A percentile compares a stretch with the other conserved stretches of the same genome.
Evolutionary conservation across 345 rosid genomes (phyloP).

Genomic region (Luvunga scandens): DNA sequence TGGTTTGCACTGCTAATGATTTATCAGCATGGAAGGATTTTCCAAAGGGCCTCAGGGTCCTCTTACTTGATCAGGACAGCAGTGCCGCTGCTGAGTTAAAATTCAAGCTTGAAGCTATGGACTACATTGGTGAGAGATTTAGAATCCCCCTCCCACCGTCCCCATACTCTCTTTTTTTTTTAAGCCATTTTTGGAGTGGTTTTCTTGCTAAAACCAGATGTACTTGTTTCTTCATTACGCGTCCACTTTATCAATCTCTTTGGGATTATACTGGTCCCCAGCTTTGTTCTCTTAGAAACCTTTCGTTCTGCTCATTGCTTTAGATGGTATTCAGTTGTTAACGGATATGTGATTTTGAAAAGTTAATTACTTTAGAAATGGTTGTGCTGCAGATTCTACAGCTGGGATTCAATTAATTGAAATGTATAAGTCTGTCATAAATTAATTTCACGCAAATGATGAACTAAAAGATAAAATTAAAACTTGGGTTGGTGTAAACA

Average conservation of each 20-base stretch:
- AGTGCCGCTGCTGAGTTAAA: conserved; percentile 59
- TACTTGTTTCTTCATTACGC: conserved; percentile 1
- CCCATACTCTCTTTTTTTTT: conserved; percentile 4
- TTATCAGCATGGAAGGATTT: conserved; percentile 88
- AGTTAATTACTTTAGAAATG: neutral
- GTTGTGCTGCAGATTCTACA: neutral
- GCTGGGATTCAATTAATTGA: conserved; percentile 13
- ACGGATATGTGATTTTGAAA: conserved; percentile 7
- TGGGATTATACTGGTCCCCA: conserved; percentile 12
- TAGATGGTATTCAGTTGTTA: conserved; percentile 8
- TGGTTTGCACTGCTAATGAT: conserved; percentile 82
- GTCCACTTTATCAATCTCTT: conserved; percentile 15
- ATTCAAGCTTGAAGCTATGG: conserved; percentile 83
- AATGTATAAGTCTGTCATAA: neutral
- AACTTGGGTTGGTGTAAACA: neutral
- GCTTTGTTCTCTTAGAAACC: conserved; percentile 11
- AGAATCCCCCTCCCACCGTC: neutral
- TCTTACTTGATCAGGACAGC: conserved; percentile 65
- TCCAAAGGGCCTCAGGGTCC: conserved; percentile 93
- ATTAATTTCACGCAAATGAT: neutral
- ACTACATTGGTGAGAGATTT: conserved; percentile 73
- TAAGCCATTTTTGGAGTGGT: neutral
- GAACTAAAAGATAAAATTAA: neutral
- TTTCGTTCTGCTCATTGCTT: conserved; percentile 12
- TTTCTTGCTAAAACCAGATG: conserved; percentile 11